Base-by-base conservation (phyloP, 345 rosid species). In the Clarkia xantiana region DNA sequence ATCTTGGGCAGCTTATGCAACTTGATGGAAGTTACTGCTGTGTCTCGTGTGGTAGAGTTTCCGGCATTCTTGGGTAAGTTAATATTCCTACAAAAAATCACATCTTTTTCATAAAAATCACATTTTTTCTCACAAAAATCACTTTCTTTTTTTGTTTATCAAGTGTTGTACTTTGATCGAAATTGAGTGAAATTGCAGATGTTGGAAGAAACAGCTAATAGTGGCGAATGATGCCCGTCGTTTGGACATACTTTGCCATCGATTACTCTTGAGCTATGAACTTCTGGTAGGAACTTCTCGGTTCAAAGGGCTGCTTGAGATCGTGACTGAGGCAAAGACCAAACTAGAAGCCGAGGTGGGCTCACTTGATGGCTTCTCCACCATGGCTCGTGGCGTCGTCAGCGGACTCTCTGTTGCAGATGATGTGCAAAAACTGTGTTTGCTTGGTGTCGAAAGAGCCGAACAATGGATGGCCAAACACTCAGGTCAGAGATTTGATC, bases 31-130 rank as follows among this genome's bases (percentile, higher is more conserved):
- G 91, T 61, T 84, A 84, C 56, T 87, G 96, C 46, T 93, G 99
- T 65, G 90, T 86, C 58, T 76, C 95, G 9, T 93, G 99, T 44
- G 99, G 96, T 63, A 93, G 87, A 82, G 95, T 87, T 54, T 84
- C 96, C 13, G 84, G 85, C 44, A 78, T 93, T 65, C 83, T 93
- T 15, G 79, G 86, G 98, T 86, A 67, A 71, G 89, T 66, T 47
- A 54, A 18, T 34, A 4, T 19, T 20, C 14, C 12, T 48, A 22
- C 14, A 38, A 14, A n/a, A 20, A 15, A 16, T 17, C 13, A 20
- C 9, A 20, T 19, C 0, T n/a, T 48, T 23, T 14, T 48, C 17
- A 11, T 17, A 23, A 14, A 29, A 9, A 25, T 49, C 41, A 25
- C 18, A 14, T 49, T 11, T 41, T 25, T 2, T 49, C 51, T 9